Base-by-base conservation (phyloP, 495 filamentous ascomycete genomes). In the Platismatia glauca region DNA sequence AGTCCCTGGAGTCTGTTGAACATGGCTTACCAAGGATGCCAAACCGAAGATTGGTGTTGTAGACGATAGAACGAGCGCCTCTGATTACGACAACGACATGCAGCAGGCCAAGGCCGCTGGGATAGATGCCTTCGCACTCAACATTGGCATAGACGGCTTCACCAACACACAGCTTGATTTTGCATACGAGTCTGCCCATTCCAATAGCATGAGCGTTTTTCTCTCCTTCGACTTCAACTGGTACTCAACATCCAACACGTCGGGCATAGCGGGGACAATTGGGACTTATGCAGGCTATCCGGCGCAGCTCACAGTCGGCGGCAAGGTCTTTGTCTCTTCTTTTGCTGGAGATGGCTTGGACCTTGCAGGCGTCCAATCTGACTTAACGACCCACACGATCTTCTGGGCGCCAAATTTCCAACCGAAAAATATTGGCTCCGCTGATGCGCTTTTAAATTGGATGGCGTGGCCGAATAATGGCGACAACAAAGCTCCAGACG, bases 121-220 rank as follows among this genome's bases (percentile, higher is more conserved):
- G 41, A 88, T 91, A 57, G 87, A 91, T 67, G 88, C 84, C 4
- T 91, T 91, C 67, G 87, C 83, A 0, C 69, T 90, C 37, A 90
- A 91, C 62, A 78, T 89, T 50, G 88, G 78, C 0, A 82, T 77
- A 16, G 73, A 74, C n/a, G 66, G 70, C 8, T 82, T 77, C 67
- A 82, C 77, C 16, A 77, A 82, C 58, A 67, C 71, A 11, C 82
- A 85, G 69, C 78, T 86, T 6, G 67, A 67, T 35, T 78, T 75
- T 55, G 83, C 84, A 29, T 86, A 85, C 64, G 69, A 78, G 27
- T 84, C 82, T 0, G 83, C 84, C 12, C 77, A 75, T 9, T 75
- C 73, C 18, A 83, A 85, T 66, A 70, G 74, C 33, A 89, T 91
- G 71, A 81, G 76, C 34, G 57, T 90, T 38, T 86, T 90, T 64